Conservation (phyloP, 2,329 filamentous ascomycete genomes). For the Beauveria rudraprayagi region DNA sequence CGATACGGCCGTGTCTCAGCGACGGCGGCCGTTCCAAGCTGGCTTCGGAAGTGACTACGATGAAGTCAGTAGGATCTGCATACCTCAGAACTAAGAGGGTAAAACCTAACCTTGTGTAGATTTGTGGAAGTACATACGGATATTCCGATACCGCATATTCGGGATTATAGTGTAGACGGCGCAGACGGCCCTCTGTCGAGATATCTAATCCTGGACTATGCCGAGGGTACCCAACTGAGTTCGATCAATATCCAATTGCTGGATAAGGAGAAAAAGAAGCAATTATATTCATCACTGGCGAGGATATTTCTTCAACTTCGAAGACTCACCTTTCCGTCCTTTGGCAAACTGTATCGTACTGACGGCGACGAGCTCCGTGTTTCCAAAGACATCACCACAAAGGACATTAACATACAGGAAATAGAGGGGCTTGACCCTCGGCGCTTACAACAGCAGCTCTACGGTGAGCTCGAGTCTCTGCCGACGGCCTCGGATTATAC, state of each 20-base stretch:
- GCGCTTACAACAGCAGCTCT: conserved; percentile 13
- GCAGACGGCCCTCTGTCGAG: conserved; percentile 5
- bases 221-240: conserved; percentile 12
- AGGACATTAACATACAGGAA: conserved; percentile 20
- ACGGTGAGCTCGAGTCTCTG: conserved; percentile 4
- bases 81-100: not conserved
- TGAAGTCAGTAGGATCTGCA: conserved; percentile 11
- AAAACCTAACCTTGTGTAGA: not conserved
- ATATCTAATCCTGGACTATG: conserved; percentile 17
- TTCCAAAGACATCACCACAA: conserved; percentile 9
- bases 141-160: conserved; percentile 13
- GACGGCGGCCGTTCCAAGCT: conserved; percentile 10
- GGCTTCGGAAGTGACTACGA: conserved; percentile 16
- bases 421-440: conserved; percentile 18
- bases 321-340: conserved; percentile 14
- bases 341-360: conserved; percentile 11
- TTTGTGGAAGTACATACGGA: conserved; percentile 13
- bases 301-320: conserved; percentile 12
- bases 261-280: not conserved
- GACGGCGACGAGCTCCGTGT: conserved; percentile 10
- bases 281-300: conserved; percentile 10
- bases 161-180: conserved; percentile 8
- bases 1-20: conserved; percentile 10
- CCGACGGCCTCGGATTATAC: conserved; percentile 18
- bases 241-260: not conserved